A percentile compares a stretch with the other conserved stretches of the same genome.
These are phyloP conservation scores for Volvariella surrecta DNA, from an alignment of 1,284 basidiomycete species.

Conservation along the genomic window DNA sequence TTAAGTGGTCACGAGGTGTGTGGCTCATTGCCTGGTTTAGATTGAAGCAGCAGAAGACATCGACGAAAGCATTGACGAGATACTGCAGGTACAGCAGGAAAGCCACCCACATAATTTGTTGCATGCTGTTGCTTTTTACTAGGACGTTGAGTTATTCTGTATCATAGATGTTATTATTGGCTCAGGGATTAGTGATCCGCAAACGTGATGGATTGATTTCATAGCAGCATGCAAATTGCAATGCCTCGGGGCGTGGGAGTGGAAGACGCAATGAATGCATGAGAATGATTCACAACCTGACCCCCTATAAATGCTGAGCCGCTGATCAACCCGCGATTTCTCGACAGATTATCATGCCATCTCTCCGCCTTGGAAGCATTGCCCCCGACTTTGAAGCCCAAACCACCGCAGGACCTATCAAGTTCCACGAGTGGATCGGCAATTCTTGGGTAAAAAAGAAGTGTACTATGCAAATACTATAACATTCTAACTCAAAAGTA, in stretches of 20 bases:
- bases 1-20: constrained; percentile 9
- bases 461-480: constrained; percentile 10
- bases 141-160: constrained; percentile 8
- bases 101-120: constrained; percentile 89
- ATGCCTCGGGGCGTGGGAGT: constrained; percentile 26
- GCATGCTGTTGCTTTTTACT: constrained; percentile 89
- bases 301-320: constrained; percentile 8
- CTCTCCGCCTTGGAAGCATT: constrained; percentile 67
- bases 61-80: constrained; percentile 86
- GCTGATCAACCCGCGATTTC: constrained; percentile 3
- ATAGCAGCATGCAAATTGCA: not conserved
- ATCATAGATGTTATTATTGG: no score
- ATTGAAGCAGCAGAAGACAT: constrained; percentile 83
- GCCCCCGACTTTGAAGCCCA: constrained; percentile 82
- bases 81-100: constrained; percentile 79
- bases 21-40: constrained; percentile 29
- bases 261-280: constrained; percentile 24
- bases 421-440: constrained; percentile 90
- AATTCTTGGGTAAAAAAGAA: constrained; percentile 70
- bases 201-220: not conserved
- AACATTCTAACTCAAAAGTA: constrained; percentile 17
- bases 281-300: constrained; percentile 11
- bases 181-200: no score
- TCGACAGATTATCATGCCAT: constrained; percentile 18
- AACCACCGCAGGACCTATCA: constrained; percentile 70